Evolutionary conservation across 2,329 filamentous ascomycete genomes (phyloP).

Genomic region (Plectosphaerella cucumerina): DNA sequence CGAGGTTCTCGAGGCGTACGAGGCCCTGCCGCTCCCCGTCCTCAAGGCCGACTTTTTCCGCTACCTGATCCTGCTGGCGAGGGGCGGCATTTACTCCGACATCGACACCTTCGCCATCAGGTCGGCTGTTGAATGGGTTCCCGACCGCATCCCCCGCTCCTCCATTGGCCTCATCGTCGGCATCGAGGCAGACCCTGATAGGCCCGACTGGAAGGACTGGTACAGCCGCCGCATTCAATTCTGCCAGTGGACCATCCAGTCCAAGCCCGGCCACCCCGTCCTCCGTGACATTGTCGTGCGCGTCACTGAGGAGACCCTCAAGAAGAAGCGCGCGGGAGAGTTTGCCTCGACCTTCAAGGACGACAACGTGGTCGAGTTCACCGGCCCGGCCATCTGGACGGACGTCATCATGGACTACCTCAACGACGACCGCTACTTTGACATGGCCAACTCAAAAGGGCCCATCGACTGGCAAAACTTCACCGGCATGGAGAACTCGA

Average conservation of each 20-base stretch:
- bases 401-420: constrained; percentile 90
- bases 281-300: constrained; percentile 81
- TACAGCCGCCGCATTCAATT: constrained; percentile 96
- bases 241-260: constrained; percentile 98
- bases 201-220: constrained; percentile 90
- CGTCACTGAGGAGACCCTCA: constrained; percentile 78
- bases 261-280: constrained; percentile 90
- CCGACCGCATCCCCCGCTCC: constrained; percentile 68
- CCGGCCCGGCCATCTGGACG: constrained; percentile 91
- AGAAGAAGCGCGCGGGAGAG: constrained; percentile 60
- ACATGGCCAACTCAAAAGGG: constrained; percentile 65
- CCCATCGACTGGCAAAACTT: constrained; percentile 86
- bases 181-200: constrained; percentile 93
- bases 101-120: constrained; percentile 88
- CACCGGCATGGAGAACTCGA: constrained; percentile 76
- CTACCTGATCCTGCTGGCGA: constrained; percentile 62
- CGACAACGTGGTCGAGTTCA: constrained; percentile 86
- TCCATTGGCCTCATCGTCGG: constrained; percentile 84
- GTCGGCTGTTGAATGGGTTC: constrained; percentile 84
- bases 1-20: constrained; percentile 74
- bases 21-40: constrained; percentile 67
- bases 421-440: constrained; percentile 86
- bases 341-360: constrained; percentile 33
- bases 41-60: constrained; percentile 78
- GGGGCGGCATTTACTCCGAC: constrained; percentile 72